Evolutionary conservation across 2,329 filamentous ascomycete species (phyloP), one percentile per base, ranked within the genome.

Genomic region (Cryphonectria parasitica): DNA sequence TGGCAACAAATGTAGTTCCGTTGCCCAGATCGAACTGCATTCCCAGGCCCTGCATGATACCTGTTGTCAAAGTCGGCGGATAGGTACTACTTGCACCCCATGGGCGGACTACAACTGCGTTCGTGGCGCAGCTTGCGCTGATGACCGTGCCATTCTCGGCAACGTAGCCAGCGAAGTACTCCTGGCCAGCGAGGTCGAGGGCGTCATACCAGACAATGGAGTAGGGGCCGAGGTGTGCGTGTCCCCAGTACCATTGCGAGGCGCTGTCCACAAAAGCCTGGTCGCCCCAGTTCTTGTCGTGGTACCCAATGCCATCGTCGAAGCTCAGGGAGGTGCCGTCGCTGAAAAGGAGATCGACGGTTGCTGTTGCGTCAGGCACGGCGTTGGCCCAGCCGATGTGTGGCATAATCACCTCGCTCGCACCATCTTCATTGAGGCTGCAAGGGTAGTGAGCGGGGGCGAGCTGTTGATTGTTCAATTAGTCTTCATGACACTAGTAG

Each of bases 271-370:
- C 49, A 67, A 84, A 81, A 0, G 81, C 78, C 49, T 72, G 72
- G 69, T 81, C 76, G 8, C 78, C 78, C 83, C 82, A 84, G 72
- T 84, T 84, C 80, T 83, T 84, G 71, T 85, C 83, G 73, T 85
- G 83, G 71, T 84, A 84, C 1, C 78, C 83, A 4, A 77, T 68
- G 1, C 83, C 82, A n/a, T 70, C 68, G 17, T 13, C 34, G 31
- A 68, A 68, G 17, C 2, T 31, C 13, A 49, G 28, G 3, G 25
- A n/a, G 36, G 22, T 58, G 39, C 39, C 74, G 39, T 56, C 62
- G 22, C 36, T 31, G 34, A 73, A 67, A 17, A 41, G 60, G 5
- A 73, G 49, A 25, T 67, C 31, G 36, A 70, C 72, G 11, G 15
- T 65, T 11, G 63, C 63, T 4, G 25, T 58, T 15, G 72, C 72